Evolutionary conservation across 1,139 yeast species (phyloP).

Genomic region (Kurtzmaniella quercitrusa): DNA sequence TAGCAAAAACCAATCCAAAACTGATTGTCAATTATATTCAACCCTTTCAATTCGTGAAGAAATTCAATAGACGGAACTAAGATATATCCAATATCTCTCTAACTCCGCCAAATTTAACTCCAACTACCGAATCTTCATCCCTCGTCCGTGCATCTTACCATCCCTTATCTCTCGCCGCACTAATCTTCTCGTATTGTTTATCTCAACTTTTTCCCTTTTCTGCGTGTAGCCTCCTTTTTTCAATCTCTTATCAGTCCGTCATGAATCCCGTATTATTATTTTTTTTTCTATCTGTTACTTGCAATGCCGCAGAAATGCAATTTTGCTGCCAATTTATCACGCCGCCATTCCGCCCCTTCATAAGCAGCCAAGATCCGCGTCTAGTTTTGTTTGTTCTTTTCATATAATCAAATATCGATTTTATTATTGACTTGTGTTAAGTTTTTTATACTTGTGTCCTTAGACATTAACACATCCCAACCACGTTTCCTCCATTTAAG

Average conservation of each 20-base stretch:
- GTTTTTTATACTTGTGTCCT: too few species aligned
- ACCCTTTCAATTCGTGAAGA: too few species aligned
- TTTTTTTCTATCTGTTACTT: neutral
- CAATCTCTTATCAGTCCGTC: too few species aligned
- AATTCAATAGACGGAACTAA: too few species aligned
- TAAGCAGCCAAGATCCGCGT: neutral
- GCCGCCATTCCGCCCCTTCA: neutral
- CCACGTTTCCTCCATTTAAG: too few species aligned
- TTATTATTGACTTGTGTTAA: neutral
- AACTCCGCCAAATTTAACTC: neutral
- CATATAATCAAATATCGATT: neutral
- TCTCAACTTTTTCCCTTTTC: neutral
- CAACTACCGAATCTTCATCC: neutral
- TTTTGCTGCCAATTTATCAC: neutral
- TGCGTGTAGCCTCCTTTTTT: neutral
- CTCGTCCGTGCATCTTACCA: neutral
- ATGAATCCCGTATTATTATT: neutral
- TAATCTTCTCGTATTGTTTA: neutral
- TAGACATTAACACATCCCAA: too few species aligned
- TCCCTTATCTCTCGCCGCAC: neutral
- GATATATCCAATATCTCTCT: neutral
- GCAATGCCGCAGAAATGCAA: neutral
- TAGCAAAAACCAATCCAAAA: too few species aligned
- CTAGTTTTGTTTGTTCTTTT: neutral
- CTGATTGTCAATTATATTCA: too few species aligned